phyloP scores from a whole-genome alignment of 306 rosid genomes.

The Boehmeria nivea region DNA sequence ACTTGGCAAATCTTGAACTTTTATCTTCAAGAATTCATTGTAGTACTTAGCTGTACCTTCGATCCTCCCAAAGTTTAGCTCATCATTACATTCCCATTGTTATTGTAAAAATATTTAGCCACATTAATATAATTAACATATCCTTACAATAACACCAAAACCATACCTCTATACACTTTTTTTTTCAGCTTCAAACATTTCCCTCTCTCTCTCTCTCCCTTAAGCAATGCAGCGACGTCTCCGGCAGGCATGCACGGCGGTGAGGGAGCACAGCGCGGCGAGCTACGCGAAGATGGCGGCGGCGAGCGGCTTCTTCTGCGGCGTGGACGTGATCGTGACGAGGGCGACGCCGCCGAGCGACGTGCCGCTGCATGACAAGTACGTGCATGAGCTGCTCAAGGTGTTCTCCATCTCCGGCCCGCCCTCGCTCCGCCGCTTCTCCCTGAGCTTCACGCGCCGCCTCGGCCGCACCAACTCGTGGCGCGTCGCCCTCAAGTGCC shows the following conservation, averaged over 20 bases:
- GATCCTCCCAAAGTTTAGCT: no score
- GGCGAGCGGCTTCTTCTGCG: conserved; percentile 44
- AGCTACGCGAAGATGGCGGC: conserved; percentile 68
- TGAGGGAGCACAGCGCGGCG: conserved; percentile 47
- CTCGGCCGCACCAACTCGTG: conserved; percentile 53
- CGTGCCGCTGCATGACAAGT: conserved; percentile 49
- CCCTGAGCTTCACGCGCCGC: conserved; percentile 60
- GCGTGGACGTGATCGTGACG: conserved; percentile 44
- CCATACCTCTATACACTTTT: background rate
- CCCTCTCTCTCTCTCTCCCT: background rate
- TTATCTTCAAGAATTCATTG: no score
- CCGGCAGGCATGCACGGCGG: conserved; percentile 33
- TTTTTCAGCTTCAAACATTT: background rate
- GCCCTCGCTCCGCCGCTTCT: conserved; percentile 40
- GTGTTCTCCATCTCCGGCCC: conserved; percentile 55
- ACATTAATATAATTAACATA: no score
- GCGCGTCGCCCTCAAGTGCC: conserved; percentile 80
- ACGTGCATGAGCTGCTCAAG: conserved; percentile 46
- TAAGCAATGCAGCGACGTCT: conserved; percentile 45
- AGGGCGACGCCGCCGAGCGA: conserved; percentile 70
- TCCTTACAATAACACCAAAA: background rate
- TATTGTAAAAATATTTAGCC: no score
- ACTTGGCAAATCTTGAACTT: no score
- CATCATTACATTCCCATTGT: no score
- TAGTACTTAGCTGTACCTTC: no score